These are phyloP conservation scores for Thymus mandschuricus DNA, from an alignment of 257 asterid species.

Conservation along the genomic window DNA sequence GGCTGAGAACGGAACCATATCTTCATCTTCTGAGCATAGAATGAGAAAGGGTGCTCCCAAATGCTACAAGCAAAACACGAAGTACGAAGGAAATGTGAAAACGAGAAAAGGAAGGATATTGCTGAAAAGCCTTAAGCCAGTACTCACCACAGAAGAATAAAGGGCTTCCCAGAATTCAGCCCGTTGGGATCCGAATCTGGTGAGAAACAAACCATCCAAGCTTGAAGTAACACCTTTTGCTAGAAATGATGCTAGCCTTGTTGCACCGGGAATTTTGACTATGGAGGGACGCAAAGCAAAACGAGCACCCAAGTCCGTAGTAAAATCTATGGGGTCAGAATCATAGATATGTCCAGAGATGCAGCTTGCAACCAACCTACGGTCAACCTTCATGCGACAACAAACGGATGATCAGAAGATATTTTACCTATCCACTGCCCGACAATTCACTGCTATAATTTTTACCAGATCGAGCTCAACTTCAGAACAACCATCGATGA, in stretches of 20 bases:
- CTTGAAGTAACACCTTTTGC: slow-evolving; percentile 74
- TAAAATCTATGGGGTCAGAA: slow-evolving; percentile 82
- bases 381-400: slow-evolving; percentile 70
- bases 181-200: slow-evolving; percentile 78
- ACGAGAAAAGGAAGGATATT: slow-evolving; percentile 11
- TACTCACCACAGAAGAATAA: slow-evolving; percentile 78
- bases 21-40: slow-evolving; percentile 72
- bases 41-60: slow-evolving; percentile 73
- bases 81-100: slow-evolving; percentile 18
- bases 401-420: slow-evolving; percentile 29
- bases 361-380: slow-evolving; percentile 67
- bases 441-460: slow-evolving; percentile 2
- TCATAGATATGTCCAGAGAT: slow-evolving; percentile 89
- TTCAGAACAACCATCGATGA: slow-evolving; percentile 68
- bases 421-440: slow-evolving; percentile 30
- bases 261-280: slow-evolving; percentile 78
- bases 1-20: slow-evolving; percentile 54
- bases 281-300: slow-evolving; percentile 60
- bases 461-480: slow-evolving; percentile 64
- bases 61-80: slow-evolving; percentile 46
- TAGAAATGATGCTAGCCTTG: slow-evolving; percentile 62
- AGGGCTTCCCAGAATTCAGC: slow-evolving; percentile 81
- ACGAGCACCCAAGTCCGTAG: slow-evolving; percentile 73
- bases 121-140: slow-evolving; percentile 12
- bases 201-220: slow-evolving; percentile 85